Evolutionary conservation across 176 grass and related monocot species (phyloP).

Genomic region (Leersia perrieri): DNA sequence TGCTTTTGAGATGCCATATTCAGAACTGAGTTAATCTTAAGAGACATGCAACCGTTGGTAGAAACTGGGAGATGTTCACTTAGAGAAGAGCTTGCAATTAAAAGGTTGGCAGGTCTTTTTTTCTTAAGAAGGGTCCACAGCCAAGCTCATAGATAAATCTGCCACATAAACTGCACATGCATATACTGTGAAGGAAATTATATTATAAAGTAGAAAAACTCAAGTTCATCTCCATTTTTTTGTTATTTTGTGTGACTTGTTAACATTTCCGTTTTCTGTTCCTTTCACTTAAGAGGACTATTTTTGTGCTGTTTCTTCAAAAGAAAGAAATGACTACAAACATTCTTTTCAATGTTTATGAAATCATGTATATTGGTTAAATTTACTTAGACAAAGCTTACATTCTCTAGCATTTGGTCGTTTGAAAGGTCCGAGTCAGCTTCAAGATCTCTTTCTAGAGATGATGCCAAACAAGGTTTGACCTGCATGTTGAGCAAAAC

Average conservation of each 20-base stretch:
- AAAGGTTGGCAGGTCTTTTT: background rate
- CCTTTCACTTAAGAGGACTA: background rate
- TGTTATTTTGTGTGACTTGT: slow-evolving; percentile 13
- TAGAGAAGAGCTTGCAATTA: background rate
- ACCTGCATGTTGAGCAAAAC: slow-evolving; percentile 18
- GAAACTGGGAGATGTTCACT: background rate
- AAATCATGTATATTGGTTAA: background rate
- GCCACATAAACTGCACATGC: background rate
- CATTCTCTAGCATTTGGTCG: slow-evolving; percentile 27
- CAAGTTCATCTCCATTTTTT: slow-evolving; percentile 8
- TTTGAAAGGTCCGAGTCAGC: slow-evolving; percentile 22
- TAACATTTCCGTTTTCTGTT: background rate
- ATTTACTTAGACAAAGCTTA: slow-evolving; percentile 2
- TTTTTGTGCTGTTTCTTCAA: background rate
- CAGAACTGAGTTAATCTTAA: slow-evolving; percentile 18
- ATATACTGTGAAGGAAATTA: background rate
- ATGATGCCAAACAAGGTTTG: slow-evolving; percentile 25
- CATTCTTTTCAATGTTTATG: slow-evolving; percentile 14
- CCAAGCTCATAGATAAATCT: background rate
- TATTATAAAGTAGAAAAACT: background rate
- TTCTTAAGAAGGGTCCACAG: background rate
- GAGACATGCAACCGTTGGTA: background rate
- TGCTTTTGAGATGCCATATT: slow-evolving; percentile 9
- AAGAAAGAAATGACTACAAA: background rate
- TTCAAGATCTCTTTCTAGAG: slow-evolving; percentile 7